Evolutionary conservation across 2,329 filamentous ascomycete genomes (phyloP).

Genomic region (Alternaria sp.): DNA sequence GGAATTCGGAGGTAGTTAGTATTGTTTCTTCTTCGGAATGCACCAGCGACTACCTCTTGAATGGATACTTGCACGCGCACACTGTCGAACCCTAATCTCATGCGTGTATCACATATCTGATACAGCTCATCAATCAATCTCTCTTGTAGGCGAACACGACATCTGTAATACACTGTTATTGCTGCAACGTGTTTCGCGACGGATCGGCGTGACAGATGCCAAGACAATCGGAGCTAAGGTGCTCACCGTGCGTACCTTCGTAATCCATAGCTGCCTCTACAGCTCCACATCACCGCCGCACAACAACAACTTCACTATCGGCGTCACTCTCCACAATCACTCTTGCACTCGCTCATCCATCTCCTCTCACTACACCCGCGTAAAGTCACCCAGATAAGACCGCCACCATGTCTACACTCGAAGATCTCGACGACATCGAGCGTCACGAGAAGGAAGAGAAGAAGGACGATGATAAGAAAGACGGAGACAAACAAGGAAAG

Average conservation of each 20-base stretch:
- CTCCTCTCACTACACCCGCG: background rate
- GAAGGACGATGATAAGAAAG: slow-evolving; percentile 62
- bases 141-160: background rate
- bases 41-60: too few species aligned
- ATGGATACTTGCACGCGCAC: too few species aligned
- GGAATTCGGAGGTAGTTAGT: too few species aligned
- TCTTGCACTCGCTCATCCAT: slow-evolving; percentile 1
- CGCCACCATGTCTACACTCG: slow-evolving; percentile 80
- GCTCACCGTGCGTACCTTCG: slow-evolving; percentile 36
- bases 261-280: slow-evolving; percentile 48
- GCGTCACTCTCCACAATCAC: slow-evolving; percentile 10
- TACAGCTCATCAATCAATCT: accelerated
- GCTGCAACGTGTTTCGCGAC: background rate
- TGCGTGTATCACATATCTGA: accelerated
- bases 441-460: slow-evolving; percentile 78
- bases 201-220: slow-evolving; percentile 14
- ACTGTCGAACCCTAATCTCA: background rate
- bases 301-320: slow-evolving; percentile 14
- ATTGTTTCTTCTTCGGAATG: too few species aligned
- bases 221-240: slow-evolving; percentile 18
- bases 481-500: slow-evolving; percentile 64
- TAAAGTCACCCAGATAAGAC: slow-evolving; percentile 22
- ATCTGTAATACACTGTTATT: background rate
- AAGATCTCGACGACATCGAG: slow-evolving; percentile 90
- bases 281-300: slow-evolving; percentile 33